phyloP scores from a whole-genome alignment of 305 asterid genomes.

The Plantago lanceolata region DNA sequence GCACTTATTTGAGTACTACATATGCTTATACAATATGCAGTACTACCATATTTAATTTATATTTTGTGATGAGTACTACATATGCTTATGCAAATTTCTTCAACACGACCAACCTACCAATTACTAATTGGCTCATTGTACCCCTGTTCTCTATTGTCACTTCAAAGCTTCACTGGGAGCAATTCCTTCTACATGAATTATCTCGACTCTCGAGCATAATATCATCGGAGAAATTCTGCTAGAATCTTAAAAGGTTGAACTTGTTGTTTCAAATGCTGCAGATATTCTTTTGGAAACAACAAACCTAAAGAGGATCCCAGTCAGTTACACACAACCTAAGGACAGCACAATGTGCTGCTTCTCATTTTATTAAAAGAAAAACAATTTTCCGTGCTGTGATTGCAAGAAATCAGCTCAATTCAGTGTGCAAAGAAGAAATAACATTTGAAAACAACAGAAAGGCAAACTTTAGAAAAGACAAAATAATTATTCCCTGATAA shows the following conservation, averaged over 20 bases:
- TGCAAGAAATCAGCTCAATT: neutral
- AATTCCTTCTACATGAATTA: neutral
- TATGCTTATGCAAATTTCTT: neutral
- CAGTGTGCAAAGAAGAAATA: neutral
- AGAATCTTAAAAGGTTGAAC: neutral
- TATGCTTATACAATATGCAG: neutral
- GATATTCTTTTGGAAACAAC: neutral
- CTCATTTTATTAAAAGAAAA: neutral
- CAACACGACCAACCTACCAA: neutral
- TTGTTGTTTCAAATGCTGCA: neutral
- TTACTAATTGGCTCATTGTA: neutral
- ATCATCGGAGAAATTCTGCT: neutral
- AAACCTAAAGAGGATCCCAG: neutral
- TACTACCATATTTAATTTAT: too few species aligned
- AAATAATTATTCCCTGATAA: neutral
- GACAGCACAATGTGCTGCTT: neutral
- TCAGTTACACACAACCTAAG: neutral
- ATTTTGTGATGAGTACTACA: neutral
- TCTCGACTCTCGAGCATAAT: neutral
- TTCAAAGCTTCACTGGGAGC: slow-evolving; percentile 7
- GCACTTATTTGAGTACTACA: too few species aligned
- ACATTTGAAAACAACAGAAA: neutral
- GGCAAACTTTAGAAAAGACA: neutral
- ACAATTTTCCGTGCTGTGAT: neutral
- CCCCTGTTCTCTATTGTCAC: neutral